A percentile compares a stretch with the other conserved stretches of the same genome.
Evolutionary conservation across 805 yeast species (phyloP).

Genomic region (Candida argentea): DNA sequence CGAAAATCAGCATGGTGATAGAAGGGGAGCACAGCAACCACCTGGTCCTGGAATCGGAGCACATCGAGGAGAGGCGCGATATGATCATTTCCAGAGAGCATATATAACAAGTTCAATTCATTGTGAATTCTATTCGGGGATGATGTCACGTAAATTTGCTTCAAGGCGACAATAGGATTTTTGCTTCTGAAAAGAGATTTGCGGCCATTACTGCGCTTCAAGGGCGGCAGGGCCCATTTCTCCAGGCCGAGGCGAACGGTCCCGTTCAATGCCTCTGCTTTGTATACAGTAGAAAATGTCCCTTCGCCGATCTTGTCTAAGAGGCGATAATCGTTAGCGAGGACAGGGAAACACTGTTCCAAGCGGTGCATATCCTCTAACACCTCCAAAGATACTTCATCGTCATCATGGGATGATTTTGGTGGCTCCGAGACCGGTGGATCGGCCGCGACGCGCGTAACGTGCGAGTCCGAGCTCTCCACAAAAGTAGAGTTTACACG

Average conservation of each 20-base stretch:
- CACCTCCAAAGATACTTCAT: constrained; percentile 42
- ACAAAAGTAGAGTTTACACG: no score
- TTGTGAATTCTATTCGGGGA: constrained; percentile 87
- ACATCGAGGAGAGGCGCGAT: constrained; percentile 91
- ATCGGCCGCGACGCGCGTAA: neutral
- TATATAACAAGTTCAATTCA: constrained; percentile 71
- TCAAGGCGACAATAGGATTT: constrained; percentile 67
- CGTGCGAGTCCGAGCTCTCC: no score
- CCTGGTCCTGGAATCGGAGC: constrained; percentile 79
- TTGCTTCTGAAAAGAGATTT: constrained; percentile 14
- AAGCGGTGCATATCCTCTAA: constrained; percentile 49
- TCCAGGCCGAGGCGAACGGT: constrained; percentile 27
- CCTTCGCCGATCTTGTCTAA: constrained; percentile 60
- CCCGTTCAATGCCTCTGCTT: constrained; percentile 44
- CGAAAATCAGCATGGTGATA: constrained; percentile 87
- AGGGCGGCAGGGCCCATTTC: constrained; percentile 37
- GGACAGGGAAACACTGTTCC: constrained; percentile 42
- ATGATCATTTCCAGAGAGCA: constrained; percentile 53
- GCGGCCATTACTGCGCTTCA: constrained; percentile 16
- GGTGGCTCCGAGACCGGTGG: no score
- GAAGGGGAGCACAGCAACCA: constrained; percentile 84
- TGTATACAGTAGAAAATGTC: constrained; percentile 53
- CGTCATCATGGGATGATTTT: no score
- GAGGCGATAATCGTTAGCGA: constrained; percentile 38
- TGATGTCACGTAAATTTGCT: constrained; percentile 89